Evolutionary conservation across 176 grass and related monocot species (phyloP).

Genomic region (Aegilops sharonensis): DNA sequence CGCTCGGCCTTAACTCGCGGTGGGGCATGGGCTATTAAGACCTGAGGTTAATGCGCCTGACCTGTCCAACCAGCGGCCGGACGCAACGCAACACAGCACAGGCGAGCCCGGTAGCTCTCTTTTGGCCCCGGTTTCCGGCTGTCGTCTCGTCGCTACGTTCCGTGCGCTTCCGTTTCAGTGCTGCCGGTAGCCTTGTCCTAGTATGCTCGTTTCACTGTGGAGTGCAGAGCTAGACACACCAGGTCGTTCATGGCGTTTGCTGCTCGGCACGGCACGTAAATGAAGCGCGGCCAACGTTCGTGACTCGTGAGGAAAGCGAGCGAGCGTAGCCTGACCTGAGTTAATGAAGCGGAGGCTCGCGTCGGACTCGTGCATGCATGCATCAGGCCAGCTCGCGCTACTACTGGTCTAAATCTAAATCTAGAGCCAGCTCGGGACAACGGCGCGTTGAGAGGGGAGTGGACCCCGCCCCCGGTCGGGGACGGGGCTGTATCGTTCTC

Average conservation of each 20-base stretch:
- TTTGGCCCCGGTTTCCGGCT: too few species aligned
- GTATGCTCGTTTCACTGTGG: background rate
- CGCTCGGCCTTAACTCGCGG: background rate
- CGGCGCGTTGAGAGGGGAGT: background rate
- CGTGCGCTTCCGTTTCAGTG: too few species aligned
- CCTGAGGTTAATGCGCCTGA: background rate
- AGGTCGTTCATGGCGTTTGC: too few species aligned
- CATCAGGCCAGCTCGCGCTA: too few species aligned
- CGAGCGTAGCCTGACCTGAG: background rate
- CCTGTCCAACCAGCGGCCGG: background rate
- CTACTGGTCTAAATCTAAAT: too few species aligned
- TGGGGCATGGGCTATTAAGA: slow-evolving; percentile 3
- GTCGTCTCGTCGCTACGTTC: too few species aligned
- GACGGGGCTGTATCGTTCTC: background rate
- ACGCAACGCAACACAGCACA: too few species aligned
- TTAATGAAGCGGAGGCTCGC: background rate
- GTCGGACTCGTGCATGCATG: background rate
- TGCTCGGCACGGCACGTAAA: background rate
- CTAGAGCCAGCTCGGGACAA: background rate
- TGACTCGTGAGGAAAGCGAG: background rate
- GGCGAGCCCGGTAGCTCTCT: too few species aligned
- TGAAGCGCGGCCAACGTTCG: background rate
- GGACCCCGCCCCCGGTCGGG: background rate
- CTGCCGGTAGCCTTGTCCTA: too few species aligned
- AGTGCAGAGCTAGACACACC: background rate